A percentile compares a stretch with the other conserved stretches of the same genome.
These are phyloP conservation scores for Vigna angularis DNA, from an alignment of 306 rosid species.

Conservation along the genomic window DNA sequence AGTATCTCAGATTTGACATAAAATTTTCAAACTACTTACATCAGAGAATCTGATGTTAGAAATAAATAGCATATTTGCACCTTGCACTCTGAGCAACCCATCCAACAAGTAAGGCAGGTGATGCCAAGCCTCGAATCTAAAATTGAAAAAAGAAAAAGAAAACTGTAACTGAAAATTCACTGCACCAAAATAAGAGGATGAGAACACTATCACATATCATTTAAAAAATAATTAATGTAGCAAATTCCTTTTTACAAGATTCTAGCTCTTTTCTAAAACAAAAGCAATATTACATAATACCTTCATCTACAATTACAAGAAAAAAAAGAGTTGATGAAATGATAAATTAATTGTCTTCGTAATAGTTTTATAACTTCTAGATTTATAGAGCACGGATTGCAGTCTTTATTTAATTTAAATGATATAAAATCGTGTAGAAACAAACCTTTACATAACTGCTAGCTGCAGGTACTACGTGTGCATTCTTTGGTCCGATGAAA, in stretches of 20 bases:
- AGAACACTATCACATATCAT: conserved; percentile 32
- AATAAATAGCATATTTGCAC: conserved; percentile 47
- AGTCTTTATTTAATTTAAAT: conserved; percentile 29
- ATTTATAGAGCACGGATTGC: conserved; percentile 15
- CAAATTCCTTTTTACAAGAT: conserved; percentile 30
- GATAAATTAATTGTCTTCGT: conserved; percentile 19
- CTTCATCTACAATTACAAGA: conserved; percentile 31
- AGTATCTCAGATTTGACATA: conserved; percentile 27
- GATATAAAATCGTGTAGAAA: conserved; percentile 24
- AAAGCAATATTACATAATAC: conserved; percentile 10
- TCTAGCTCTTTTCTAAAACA: background rate
- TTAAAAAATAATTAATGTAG: conserved; percentile 21
- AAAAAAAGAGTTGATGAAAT: conserved; percentile 31
- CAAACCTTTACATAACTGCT: conserved; percentile 86
- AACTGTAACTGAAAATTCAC: conserved; percentile 7
- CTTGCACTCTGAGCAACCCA: conserved; percentile 83
- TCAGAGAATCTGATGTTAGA: conserved; percentile 39
- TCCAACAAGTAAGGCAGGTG: conserved; percentile 76
- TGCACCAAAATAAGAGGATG: conserved; percentile 28
- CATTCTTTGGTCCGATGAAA: conserved; percentile 77
- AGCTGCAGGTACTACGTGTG: conserved; percentile 78
- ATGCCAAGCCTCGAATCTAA: conserved; percentile 74
- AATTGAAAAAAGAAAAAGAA: conserved; percentile 19
- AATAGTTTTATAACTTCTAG: background rate
- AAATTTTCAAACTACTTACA: conserved; percentile 2